phyloP scores from a whole-genome alignment of 2,329 filamentous ascomycete genomes.

The Colletotrichum trifolii region DNA sequence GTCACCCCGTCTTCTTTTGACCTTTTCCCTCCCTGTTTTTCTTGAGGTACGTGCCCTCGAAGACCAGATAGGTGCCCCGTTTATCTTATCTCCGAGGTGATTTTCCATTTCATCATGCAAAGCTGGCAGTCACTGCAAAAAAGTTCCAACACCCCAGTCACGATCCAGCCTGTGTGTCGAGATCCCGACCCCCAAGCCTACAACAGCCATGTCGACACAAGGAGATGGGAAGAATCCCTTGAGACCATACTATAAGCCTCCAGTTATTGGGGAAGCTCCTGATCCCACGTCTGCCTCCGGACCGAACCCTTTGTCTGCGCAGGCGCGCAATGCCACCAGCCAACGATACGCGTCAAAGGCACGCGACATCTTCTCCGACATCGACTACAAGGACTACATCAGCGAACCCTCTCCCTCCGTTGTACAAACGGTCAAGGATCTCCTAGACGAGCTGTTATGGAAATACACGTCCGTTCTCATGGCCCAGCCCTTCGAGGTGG shows the following conservation, averaged over 20 bases:
- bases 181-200: constrained; percentile 24
- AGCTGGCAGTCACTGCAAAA: constrained; percentile 3
- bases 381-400: constrained; percentile 92
- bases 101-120: constrained; percentile 45
- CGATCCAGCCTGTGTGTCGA: constrained; percentile 26
- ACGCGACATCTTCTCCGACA: constrained; percentile 86
- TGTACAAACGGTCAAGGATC: constrained; percentile 77
- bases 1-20: neutral
- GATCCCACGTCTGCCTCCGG: constrained; percentile 50
- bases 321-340: constrained; percentile 52
- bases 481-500: constrained; percentile 96
- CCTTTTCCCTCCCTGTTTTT: neutral
- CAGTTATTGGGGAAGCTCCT: constrained; percentile 62
- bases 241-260: constrained; percentile 76
- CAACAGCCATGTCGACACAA: constrained; percentile 55
- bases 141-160: too few species aligned
- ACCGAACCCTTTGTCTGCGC: constrained; percentile 58
- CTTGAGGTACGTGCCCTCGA: neutral
- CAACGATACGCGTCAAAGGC: constrained; percentile 69
- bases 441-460: constrained; percentile 88
- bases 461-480: constrained; percentile 91
- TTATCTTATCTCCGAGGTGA: constrained; percentile 42
- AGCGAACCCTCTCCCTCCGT: constrained; percentile 80
- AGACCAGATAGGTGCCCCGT: constrained; percentile 6
- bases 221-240: constrained; percentile 69